These are phyloP conservation scores for Exserohilum turcica DNA, from an alignment of 2,329 filamentous ascomycete genomes.

Conservation along the genomic window DNA sequence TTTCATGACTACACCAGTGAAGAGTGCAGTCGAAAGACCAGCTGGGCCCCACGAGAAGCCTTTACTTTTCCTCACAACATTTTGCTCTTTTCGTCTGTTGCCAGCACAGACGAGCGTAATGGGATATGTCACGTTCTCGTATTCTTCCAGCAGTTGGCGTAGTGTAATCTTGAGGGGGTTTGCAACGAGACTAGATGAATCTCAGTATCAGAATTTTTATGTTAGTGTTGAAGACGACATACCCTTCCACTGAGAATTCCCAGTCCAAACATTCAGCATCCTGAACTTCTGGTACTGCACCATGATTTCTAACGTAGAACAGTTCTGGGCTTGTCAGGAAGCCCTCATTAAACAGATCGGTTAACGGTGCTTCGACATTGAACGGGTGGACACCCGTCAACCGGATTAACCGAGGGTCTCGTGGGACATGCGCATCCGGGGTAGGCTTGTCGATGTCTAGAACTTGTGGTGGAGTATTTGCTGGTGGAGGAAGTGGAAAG, in stretches of 20 bases:
- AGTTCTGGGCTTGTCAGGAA: constrained; percentile 87
- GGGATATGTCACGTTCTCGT: constrained; percentile 81
- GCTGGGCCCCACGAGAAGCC: constrained; percentile 94
- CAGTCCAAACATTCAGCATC: constrained; percentile 76
- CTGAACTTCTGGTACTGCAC: constrained; percentile 74
- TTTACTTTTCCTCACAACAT: constrained; percentile 85
- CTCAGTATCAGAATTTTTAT: constrained; percentile 9
- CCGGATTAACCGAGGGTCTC: constrained; percentile 81
- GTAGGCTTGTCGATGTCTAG: constrained; percentile 80
- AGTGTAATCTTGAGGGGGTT: constrained; percentile 74
- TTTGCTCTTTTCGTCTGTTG: constrained; percentile 91
- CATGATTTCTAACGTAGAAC: constrained; percentile 93
- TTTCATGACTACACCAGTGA: constrained; percentile 78
- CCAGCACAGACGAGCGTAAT: constrained; percentile 91
- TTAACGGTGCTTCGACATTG: constrained; percentile 85
- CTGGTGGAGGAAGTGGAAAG: constrained; percentile 72
- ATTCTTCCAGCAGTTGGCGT: constrained; percentile 72
- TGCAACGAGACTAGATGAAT: constrained; percentile 66
- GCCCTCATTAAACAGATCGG: constrained; percentile 75
- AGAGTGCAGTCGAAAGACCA: constrained; percentile 83
- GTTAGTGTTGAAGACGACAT: not conserved
- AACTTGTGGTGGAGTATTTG: constrained; percentile 62
- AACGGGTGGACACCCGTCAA: constrained; percentile 89
- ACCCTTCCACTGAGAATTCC: constrained; percentile 82
- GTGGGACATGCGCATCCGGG: constrained; percentile 78